Percentiles rank a stretch among this genome's conserved stretches.
Evolutionary conservation across 805 yeast species (phyloP).

Genomic region (Candida anglica): DNA sequence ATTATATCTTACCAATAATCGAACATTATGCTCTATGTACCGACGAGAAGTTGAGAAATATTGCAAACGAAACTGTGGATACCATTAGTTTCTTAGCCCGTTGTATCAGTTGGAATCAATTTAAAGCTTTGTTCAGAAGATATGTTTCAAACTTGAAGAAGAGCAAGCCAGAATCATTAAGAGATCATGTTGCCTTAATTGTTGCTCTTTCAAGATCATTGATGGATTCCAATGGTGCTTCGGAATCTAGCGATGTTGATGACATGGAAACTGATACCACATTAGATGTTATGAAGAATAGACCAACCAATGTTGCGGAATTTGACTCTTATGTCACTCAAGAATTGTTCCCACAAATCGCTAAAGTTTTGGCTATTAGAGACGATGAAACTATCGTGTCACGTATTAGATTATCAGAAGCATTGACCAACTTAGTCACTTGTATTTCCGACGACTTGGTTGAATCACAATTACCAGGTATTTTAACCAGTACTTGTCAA

Average conservation of each 20-base stretch:
- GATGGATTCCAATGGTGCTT: conserved; percentile 24
- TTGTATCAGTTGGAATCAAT: conserved; percentile 74
- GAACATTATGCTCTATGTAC: conserved; percentile 69
- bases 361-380: conserved; percentile 55
- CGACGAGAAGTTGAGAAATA: conserved; percentile 51
- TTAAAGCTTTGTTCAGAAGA: conserved; percentile 67
- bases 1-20: conserved; percentile 77
- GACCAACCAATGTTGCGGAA: conserved; percentile 22
- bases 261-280: conserved; percentile 12
- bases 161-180: conserved; percentile 39
- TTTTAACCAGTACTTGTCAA: conserved; percentile 83
- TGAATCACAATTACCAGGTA: conserved; percentile 67
- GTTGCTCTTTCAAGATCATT: conserved; percentile 54
- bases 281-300: no score
- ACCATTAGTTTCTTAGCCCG: conserved; percentile 58
- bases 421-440: conserved; percentile 62
- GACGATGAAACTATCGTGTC: conserved; percentile 75
- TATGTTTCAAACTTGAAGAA: conserved; percentile 47
- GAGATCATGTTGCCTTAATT: conserved; percentile 56
- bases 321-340: conserved; percentile 41
- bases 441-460: conserved; percentile 57
- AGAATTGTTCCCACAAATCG: conserved; percentile 60
- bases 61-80: conserved; percentile 61
- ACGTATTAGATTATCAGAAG: conserved; percentile 79
- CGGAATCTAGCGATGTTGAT: conserved; percentile 8